Evolutionary conservation across 331 rosid genomes (phyloP), one percentile per base, ranked within the genome.

Genomic region (Rhamnella rubrinervis): DNA sequence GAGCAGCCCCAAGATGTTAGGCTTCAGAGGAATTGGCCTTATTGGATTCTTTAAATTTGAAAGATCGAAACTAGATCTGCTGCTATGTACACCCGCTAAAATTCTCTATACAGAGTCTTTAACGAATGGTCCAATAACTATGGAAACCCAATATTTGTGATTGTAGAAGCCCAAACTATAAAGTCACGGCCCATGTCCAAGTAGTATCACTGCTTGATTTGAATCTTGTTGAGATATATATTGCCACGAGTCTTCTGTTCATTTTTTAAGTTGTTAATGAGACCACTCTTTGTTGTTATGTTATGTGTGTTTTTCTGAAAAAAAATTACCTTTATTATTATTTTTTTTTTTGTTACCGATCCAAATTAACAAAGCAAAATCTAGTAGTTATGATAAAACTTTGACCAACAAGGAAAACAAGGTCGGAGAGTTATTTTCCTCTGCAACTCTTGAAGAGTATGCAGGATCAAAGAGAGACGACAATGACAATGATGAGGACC

Each of bases 311-410:
- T 25, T 12, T 53, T 7, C 38, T 19, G 18, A 6, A 52, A 15
- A 52, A 17, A 52, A 7, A 0, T 52, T 52, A 15, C 21, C n/a
- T 2, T 1, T 7, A 52, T 20, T n/a, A n/a, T n/a, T n/a, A n/a
- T n/a, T n/a, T n/a, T n/a, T n/a, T 56, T 60, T 63, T 46, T n/a
- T 70, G 69, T 46, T 58, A 13, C 70, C 76, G 23, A 6, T 59
- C 73, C 84, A 91, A 96, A 83, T 93, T 96, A 81, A 89, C 79
- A 88, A 81, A 78, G 88, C 63, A 2, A 89, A 81, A 56, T 15
- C 88, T 18, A 78, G 80, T 46, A 76, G 81, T 77, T 76, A 81
- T 25, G 71, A 14, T 5, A 66, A 79, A 66, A 44, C 71, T n/a
- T 52, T 74, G 1, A 60, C 77, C 56, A 82, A 68, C 40, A 75